Conservation (phyloP, 768 basidiomycete genomes). For the Kwoniella botswanensis region DNA sequence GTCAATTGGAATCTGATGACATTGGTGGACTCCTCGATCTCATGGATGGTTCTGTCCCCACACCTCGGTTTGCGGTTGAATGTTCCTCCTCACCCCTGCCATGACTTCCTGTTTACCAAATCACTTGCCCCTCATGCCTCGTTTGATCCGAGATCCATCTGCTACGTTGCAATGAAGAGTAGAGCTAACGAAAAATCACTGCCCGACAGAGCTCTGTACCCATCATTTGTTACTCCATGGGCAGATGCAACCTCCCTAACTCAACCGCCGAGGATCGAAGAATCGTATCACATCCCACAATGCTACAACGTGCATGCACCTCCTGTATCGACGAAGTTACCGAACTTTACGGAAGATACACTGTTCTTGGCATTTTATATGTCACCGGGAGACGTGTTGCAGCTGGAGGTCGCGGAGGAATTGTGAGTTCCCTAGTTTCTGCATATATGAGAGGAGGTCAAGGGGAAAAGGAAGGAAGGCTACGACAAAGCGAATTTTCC, state of each 20-base stretch:
- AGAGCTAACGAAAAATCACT: not conserved
- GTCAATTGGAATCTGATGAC: conserved; percentile 48
- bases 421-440: conserved; percentile 67
- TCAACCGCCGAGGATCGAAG: conserved; percentile 67
- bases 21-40: not conserved
- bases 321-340: conserved; percentile 64
- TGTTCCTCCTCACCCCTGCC: not conserved
- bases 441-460: not conserved
- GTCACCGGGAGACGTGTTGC: conserved; percentile 84
- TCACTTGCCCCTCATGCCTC: too few relatives aligned
- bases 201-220: conserved; percentile 73
- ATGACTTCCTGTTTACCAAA: too few relatives aligned
- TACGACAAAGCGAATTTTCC: not conserved
- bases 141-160: too few relatives aligned
- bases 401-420: conserved; percentile 88
- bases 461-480: not conserved
- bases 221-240: conserved; percentile 96
- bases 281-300: conserved; percentile 84
- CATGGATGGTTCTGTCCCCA: too few relatives aligned
- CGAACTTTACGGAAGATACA: conserved; percentile 86
- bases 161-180: too few relatives aligned
- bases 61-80: not conserved
- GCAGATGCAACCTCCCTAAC: conserved; percentile 72
- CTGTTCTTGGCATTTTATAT: conserved; percentile 99
- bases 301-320: conserved; percentile 93